These are phyloP conservation scores for Aspergillus hortae DNA, from an alignment of 2,329 filamentous ascomycete genomes.

Conservation along the genomic window DNA sequence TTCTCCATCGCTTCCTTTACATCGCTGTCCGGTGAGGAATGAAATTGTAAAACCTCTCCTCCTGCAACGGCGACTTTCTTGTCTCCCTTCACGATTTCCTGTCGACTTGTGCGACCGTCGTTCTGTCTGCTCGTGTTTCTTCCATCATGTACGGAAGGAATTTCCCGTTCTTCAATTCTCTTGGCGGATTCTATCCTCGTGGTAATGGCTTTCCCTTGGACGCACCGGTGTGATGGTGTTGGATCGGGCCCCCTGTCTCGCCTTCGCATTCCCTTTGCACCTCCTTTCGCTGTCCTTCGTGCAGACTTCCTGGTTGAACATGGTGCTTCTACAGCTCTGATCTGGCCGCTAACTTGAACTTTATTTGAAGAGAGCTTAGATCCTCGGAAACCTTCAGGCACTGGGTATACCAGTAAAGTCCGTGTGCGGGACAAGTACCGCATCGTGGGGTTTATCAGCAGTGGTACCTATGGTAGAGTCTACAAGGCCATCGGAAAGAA, in stretches of 20 bases:
- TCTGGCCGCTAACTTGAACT: constrained; percentile 22
- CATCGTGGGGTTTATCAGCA: constrained; percentile 97
- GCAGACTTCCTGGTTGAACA: too few species aligned
- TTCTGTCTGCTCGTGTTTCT: constrained; percentile 14
- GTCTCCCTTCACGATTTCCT: neutral
- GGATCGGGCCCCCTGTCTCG: neutral
- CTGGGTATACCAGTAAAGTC: constrained; percentile 66
- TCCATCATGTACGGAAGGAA: constrained; percentile 39
- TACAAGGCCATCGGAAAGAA: constrained; percentile 87
- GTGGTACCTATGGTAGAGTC: constrained; percentile 94
- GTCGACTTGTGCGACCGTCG: constrained; percentile 4
- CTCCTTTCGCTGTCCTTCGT: too few species aligned
- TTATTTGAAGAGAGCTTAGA: constrained; percentile 32
- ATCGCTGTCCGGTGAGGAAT: neutral
- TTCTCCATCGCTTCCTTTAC: neutral
- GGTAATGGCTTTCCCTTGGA: constrained; percentile 33
- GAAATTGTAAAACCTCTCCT: constrained; percentile 2
- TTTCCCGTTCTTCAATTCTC: constrained; percentile 35
- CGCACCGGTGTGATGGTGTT: constrained; percentile 2
- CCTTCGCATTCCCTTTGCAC: neutral
- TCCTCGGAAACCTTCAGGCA: constrained; percentile 41
- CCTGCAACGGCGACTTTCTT: constrained; percentile 2
- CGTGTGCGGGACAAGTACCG: constrained; percentile 90
- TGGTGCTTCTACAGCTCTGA: neutral
- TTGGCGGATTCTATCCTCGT: constrained; percentile 39